These are phyloP conservation scores for Corynascus novoguineensis DNA, from an alignment of 495 filamentous ascomycete genomes.

Conservation along the genomic window DNA sequence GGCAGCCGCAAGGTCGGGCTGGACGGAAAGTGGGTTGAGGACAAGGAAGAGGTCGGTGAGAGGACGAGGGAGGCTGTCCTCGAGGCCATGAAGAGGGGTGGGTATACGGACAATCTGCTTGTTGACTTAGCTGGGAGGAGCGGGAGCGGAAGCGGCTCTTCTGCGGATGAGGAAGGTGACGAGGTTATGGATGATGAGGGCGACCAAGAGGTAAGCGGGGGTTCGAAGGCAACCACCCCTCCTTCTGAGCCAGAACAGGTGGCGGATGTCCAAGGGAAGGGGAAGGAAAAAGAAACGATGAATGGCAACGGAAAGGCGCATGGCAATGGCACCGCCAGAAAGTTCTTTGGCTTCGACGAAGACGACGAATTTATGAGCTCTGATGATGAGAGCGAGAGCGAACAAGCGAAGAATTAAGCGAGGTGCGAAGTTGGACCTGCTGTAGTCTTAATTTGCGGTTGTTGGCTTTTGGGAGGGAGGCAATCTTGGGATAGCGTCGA, in stretches of 20 bases:
- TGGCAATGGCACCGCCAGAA: constrained; percentile 36
- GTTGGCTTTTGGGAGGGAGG: not conserved
- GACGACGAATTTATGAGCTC: constrained; percentile 87
- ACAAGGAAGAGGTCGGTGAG: constrained; percentile 78
- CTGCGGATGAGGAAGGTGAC: constrained; percentile 19
- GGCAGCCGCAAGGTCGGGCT: constrained; percentile 60
- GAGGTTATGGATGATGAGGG: constrained; percentile 36
- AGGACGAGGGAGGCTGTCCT: constrained; percentile 78
- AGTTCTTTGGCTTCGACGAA: constrained; percentile 82
- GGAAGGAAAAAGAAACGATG: not conserved
- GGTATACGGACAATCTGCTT: constrained; percentile 45
- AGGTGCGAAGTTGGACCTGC: not conserved
- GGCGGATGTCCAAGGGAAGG: constrained; percentile 15
- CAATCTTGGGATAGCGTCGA: not conserved
- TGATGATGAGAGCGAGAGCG: constrained; percentile 54
- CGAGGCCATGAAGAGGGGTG: constrained; percentile 65
- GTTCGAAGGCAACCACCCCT: constrained; percentile 34
- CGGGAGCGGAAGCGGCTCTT: constrained; percentile 28
- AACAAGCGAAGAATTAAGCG: constrained; percentile 18
- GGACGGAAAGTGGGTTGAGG: constrained; percentile 89
- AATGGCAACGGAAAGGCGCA: constrained; percentile 35
- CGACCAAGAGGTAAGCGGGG: constrained; percentile 31
- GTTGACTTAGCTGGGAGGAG: too few species aligned
- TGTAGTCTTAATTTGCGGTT: not conserved
- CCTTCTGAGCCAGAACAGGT: constrained; percentile 29